A percentile compares a stretch with the other conserved stretches of the same genome.
phyloP scores from a whole-genome alignment of 1,284 basidiomycete species.

The Cryptococcus maquisensis region DNA sequence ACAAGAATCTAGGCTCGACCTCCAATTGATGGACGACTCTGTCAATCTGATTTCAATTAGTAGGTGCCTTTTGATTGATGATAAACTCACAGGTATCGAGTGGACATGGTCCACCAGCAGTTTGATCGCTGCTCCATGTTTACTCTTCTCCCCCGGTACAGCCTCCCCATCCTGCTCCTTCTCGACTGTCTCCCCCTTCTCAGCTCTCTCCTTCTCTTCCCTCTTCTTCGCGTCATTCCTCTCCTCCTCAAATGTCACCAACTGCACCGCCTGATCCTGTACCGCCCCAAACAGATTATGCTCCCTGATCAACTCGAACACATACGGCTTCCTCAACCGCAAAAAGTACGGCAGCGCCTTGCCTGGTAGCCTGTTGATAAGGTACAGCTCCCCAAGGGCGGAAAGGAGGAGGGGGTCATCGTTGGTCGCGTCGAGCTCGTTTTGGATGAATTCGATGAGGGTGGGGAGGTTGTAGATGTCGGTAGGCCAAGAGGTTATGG shows the following conservation, averaged over 20 bases:
- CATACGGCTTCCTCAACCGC: slow-evolving; percentile 75
- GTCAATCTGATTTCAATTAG: slow-evolving; percentile 58
- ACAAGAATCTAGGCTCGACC: slow-evolving; percentile 73
- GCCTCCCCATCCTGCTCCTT: slow-evolving; percentile 12
- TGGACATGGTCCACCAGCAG: slow-evolving; percentile 91
- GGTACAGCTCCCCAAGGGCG: slow-evolving; percentile 86
- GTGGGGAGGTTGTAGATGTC: slow-evolving; percentile 84
- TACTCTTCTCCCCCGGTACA: slow-evolving; percentile 20
- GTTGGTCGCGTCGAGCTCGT: slow-evolving; percentile 66
- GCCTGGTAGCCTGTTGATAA: slow-evolving; percentile 81
- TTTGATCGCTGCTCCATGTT: slow-evolving; percentile 65
- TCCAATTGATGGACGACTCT: slow-evolving; percentile 85
- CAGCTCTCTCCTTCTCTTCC: slow-evolving; percentile 45
- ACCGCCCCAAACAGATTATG: slow-evolving; percentile 93
- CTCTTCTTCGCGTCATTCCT: slow-evolving; percentile 40
- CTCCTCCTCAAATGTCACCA: slow-evolving; percentile 93
- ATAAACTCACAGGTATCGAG: slow-evolving; percentile 76
- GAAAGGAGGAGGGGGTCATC: slow-evolving; percentile 73
- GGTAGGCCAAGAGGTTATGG: slow-evolving; percentile 81
- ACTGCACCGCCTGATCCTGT: slow-evolving; percentile 82
- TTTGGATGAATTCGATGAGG: slow-evolving; percentile 81
- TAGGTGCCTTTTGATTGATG: background rate
- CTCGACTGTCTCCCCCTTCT: slow-evolving; percentile 40
- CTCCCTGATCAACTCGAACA: slow-evolving; percentile 91
- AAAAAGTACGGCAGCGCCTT: slow-evolving; percentile 90